These are phyloP conservation scores for Leucosporidium scottii DNA, from an alignment of 768 basidiomycete genomes.

Conservation along the genomic window DNA sequence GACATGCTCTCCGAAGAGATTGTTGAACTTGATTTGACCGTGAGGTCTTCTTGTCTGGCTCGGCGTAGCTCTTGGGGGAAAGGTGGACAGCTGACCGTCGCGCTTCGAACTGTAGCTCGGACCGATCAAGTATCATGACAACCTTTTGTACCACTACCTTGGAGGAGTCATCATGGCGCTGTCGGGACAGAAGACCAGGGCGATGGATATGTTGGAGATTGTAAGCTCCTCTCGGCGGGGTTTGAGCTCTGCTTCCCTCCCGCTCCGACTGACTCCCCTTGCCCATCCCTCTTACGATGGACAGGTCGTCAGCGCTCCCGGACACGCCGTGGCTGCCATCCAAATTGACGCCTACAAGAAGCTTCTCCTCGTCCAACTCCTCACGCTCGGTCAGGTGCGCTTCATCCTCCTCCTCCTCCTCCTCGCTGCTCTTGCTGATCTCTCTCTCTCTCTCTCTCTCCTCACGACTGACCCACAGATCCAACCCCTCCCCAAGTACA, in stretches of 20 bases:
- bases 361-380: constrained; percentile 66
- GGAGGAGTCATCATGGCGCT: constrained; percentile 65
- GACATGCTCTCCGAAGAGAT: constrained; percentile 60
- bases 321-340: constrained; percentile 53
- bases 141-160: constrained; percentile 74
- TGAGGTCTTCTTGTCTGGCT: constrained; percentile 19
- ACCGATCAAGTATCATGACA: constrained; percentile 69
- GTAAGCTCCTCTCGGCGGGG: constrained; percentile 47
- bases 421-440: not conserved
- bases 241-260: too few relatives aligned
- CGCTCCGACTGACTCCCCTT: too few relatives aligned
- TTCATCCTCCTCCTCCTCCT: not conserved
- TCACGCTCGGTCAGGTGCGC: constrained; percentile 65
- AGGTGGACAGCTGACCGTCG: not conserved
- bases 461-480: constrained; percentile 8
- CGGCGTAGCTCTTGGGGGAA: not conserved
- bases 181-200: constrained; percentile 59
- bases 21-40: constrained; percentile 53
- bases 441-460: not conserved
- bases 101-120: constrained; percentile 41
- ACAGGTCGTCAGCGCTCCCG: constrained; percentile 48
- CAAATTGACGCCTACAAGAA: constrained; percentile 87
- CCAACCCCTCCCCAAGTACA: constrained; percentile 63
- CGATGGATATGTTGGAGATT: constrained; percentile 73
- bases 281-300: constrained; percentile 40